Conservation (phyloP, 139 green algal species). For the Chlorella sp. region DNA sequence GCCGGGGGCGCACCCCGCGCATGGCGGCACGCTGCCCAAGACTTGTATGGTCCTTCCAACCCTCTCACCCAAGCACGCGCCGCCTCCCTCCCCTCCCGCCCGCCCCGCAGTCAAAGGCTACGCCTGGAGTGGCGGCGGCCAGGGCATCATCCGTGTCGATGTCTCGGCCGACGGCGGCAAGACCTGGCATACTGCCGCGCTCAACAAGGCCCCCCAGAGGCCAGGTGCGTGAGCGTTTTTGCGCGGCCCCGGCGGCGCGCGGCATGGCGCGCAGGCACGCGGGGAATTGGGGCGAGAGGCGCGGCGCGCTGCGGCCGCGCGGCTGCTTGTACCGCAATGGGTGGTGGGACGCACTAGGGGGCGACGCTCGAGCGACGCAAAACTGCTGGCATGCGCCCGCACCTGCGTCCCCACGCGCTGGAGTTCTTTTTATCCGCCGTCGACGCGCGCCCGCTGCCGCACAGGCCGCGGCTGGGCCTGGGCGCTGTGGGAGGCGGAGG, state of each 20-base stretch:
- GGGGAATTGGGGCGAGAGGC: neutral
- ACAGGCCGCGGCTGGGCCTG: slow-evolving; percentile 67
- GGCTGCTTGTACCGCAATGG: no score
- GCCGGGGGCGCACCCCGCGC: no score
- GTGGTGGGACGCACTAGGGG: neutral
- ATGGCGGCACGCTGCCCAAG: no score
- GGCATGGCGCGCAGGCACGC: neutral
- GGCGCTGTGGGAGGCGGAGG: slow-evolving; percentile 67
- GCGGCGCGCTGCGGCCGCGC: no score
- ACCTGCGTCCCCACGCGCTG: neutral
- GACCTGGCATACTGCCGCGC: slow-evolving; percentile 64
- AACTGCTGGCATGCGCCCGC: neutral
- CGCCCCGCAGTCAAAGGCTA: slow-evolving; percentile 64
- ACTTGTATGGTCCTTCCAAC: no score
- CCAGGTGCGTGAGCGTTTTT: neutral
- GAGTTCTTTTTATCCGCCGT: neutral
- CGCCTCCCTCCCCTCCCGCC: neutral
- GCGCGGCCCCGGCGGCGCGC: neutral
- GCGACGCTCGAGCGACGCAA: neutral
- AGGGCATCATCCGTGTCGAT: slow-evolving; percentile 81
- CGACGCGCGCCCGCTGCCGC: neutral
- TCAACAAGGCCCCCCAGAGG: slow-evolving; percentile 30
- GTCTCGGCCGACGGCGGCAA: slow-evolving; percentile 78
- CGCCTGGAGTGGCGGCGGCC: slow-evolving; percentile 78
- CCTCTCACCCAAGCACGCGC: no score